Evolutionary conservation across 2,329 filamentous ascomycete species (phyloP), one percentile per base, ranked within the genome.

Genomic region (Furcasterigmium sp.): DNA sequence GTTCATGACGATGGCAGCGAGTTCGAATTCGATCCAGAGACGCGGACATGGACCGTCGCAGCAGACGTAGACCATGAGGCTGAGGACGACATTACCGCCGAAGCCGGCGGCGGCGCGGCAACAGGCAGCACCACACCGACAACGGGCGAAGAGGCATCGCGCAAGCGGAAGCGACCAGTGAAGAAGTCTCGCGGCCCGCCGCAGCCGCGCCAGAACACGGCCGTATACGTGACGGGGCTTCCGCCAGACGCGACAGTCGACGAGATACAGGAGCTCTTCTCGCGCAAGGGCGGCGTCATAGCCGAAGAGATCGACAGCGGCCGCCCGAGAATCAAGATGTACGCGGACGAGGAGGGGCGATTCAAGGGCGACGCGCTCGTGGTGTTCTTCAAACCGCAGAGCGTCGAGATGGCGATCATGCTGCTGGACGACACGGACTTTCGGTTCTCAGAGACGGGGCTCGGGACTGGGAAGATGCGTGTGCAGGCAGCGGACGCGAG

Each of bases 351-450:
- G 2, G 67, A 83, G 2, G 93, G 90, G 17, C 78, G 81, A 14
- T 95, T 95, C 74, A 97, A 96, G 60, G 93, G 93, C 47, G 91
- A 97, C 59, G 91, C 88, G 3, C 75, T 98, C 25, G 73, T 98
- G 43, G 87, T 97, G 28, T 98, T 94, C 68, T 96, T 95, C 76
- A 88, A 93, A 54, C 86, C 90, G 0, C 90, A 95, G 59, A 94
- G 87, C n/a, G 91, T 98, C 46, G 72, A 85, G 34, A 84, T 90
- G 69, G 88, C 88, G 36, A 86, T 91, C 51, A 81, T 84, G 68
- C 74, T 93, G 55, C 74, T 89, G 11, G 87, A 94, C 61, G 87
- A 90, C 56, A 85, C 84, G 5, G 82, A 90, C 53, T 93, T 97
- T 56, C 78, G 91, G 45, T 73, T 86, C 46, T 69, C 69, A 1